Conservation (phyloP, 2,329 filamentous ascomycete species). For the Lachnellula hyalina region DNA sequence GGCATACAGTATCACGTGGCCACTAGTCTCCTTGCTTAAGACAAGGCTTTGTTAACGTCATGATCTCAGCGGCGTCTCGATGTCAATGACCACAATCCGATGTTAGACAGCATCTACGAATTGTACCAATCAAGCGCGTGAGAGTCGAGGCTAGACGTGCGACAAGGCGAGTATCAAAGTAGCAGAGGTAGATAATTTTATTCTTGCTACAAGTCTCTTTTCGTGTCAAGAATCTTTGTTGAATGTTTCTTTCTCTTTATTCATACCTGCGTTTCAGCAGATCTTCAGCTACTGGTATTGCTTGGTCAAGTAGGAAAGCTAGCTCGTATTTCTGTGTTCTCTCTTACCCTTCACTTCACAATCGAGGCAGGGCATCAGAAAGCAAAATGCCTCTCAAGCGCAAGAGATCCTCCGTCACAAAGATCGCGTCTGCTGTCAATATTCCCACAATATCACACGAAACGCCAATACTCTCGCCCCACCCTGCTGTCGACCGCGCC, state of each 20-base stretch:
- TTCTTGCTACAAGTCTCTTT: not conserved
- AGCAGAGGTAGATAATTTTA: not conserved
- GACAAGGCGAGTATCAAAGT: not conserved
- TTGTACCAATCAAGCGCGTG: slow-evolving; percentile 5
- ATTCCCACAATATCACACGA: not conserved
- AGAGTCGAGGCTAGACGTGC: slow-evolving; percentile 9
- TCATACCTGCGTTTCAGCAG: slow-evolving; percentile 12
- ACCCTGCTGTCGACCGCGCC: slow-evolving; percentile 6
- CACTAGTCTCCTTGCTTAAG: not conserved
- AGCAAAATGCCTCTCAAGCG: slow-evolving; percentile 26
- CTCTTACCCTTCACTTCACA: not conserved
- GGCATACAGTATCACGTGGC: not conserved
- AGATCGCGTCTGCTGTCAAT: not conserved
- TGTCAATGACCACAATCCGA: not conserved
- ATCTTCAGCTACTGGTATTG: not conserved
- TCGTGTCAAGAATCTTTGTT: not conserved
- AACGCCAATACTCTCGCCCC: slow-evolving; percentile 12
- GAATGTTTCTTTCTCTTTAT: slow-evolving; percentile 8
- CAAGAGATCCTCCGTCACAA: slow-evolving; percentile 24
- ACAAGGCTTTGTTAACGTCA: not conserved
- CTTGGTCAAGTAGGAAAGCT: not conserved
- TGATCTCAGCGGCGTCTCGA: not conserved
- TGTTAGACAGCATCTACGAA: not conserved
- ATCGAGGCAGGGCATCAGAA: not conserved
- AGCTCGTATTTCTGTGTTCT: not conserved